Evolutionary conservation across 2,329 filamentous ascomycete species (phyloP), one percentile per base, ranked within the genome.

Genomic region (Helotiales sp.): DNA sequence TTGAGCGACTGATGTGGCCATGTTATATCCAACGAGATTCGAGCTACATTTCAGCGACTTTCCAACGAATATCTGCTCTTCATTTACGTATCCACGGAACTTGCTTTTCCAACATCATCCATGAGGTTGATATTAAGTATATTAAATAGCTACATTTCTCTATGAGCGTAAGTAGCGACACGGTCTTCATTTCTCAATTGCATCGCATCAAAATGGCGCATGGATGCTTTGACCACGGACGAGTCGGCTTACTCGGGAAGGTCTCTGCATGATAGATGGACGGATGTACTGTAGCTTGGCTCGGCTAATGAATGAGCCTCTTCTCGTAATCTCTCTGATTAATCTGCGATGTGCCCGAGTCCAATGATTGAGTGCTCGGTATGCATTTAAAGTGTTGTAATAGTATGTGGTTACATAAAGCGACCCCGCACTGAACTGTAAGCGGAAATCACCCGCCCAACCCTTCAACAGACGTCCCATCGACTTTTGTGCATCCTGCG

Each of bases 371-470:
- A 40, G 34, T 40, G 11, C 8, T 11, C 34, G 15, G 6, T 7
- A 13, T 6, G 34, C n/a, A 40, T 13, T 40, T 40, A 3, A 3
- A 11, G 34, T 11, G 6, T 11, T 13, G 17, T 32, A 22, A 6
- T 10, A 8, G 28, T n/a, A n/a, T n/a, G 7, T 24, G 20, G 30
- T 22, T 37, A 34, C 54, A 57, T 40, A 20, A 57, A 34, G 30
- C 54, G 4, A 57, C 54, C 54, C 54, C 54, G 54, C 54, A 57
- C 3, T 26, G 32, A 57, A n/a, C n/a, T 6, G 10, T n/a, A 55
- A 55, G 20, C 37, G 52, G 52, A 32, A 24, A 57, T 57, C 40
- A 2, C 8, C 26, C 49, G 26, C 26, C 11, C 45, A 47, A 50
- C 49, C 4, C 22, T 6, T 6, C 54, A 24, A 2, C n/a, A 20